Base-by-base conservation (phyloP, 2,329 filamentous ascomycete species). In the Trichoderma hamatum region DNA sequence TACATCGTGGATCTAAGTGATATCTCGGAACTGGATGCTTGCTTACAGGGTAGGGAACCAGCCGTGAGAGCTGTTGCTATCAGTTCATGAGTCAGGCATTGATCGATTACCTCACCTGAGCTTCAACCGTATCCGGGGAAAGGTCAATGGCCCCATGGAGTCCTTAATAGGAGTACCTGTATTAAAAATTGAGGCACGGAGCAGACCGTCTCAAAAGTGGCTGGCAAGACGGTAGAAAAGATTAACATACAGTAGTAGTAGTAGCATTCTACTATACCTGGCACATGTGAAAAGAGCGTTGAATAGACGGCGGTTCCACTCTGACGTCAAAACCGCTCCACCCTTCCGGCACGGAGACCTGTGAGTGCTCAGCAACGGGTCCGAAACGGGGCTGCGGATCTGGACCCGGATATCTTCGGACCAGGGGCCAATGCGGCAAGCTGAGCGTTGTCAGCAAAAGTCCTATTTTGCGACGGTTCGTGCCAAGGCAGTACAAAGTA, bases 251-350 rank as follows among this genome's bases (percentile, higher is more conserved):
- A 43, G 19, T 7, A 16, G 1, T 19, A 43, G 9, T n/a, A 7
- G 3, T n/a, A n/a, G 39, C 19, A 43, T 19, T 43, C 19, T 19
- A n/a, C 16, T 19, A 3, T 64, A 55, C 51, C 26, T 56, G 36
- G 26, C 62, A 58, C 62, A 66, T 66, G 62, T 39, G 11, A 60
- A 49, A 32, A n/a, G 13, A 19, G 19, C 39, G n/a, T 32, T 24
- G 5, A 67, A 39, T 28, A 24, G 36, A 19, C 43, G 52, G 26
- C 43, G 51, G 58, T 43, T 49, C 74, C 70, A 51, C 72, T 36
- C 62, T 79, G 77, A 79, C 77, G 77, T 79, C 76, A 78, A 71
- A 11, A 0, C 26, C 30, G 52, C 21, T 61, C 71, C 71, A 55
- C 52, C 71, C 63, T 43, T 61, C 72, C 72, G 72, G 73, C 66